Conservation (phyloP, 176 grass and related monocot genomes). For the Puccinellia tenuiflora region DNA sequence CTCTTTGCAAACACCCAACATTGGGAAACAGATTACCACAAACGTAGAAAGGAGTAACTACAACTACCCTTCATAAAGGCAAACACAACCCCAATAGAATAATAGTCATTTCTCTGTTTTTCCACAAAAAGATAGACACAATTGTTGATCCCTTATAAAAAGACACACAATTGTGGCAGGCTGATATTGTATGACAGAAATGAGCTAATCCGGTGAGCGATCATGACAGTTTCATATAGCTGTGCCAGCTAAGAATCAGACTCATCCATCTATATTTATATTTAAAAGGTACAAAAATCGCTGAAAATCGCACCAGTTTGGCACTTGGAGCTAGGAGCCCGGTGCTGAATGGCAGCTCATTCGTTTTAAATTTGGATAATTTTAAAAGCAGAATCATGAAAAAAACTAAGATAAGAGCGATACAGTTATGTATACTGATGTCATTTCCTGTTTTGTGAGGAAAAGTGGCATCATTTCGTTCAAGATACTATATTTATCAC, state of each 20-base stretch:
- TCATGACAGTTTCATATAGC: neutral
- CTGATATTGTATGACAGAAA: neutral
- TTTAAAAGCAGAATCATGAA: neutral
- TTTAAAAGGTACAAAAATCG: neutral
- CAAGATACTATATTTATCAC: neutral
- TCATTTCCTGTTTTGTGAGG: slow-evolving; percentile 10
- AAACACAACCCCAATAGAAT: no score
- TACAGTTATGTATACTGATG: neutral
- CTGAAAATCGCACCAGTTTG: neutral
- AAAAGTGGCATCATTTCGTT: slow-evolving; percentile 1
- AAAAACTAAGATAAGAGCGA: neutral
- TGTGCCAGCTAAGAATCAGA: neutral
- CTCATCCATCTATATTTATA: neutral
- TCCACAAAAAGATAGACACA: no score
- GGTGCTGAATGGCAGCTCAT: neutral
- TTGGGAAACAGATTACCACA: no score
- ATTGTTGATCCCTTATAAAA: neutral
- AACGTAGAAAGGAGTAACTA: no score
- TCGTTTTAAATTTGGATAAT: neutral
- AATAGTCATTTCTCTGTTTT: no score
- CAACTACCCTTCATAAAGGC: no score
- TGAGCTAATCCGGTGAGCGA: neutral
- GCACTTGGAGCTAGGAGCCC: neutral
- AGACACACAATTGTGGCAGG: neutral
- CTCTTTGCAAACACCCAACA: no score